These are phyloP conservation scores for Physocladia obscura DNA, from an alignment of 192 early-diverging fungal species.

Conservation along the genomic window DNA sequence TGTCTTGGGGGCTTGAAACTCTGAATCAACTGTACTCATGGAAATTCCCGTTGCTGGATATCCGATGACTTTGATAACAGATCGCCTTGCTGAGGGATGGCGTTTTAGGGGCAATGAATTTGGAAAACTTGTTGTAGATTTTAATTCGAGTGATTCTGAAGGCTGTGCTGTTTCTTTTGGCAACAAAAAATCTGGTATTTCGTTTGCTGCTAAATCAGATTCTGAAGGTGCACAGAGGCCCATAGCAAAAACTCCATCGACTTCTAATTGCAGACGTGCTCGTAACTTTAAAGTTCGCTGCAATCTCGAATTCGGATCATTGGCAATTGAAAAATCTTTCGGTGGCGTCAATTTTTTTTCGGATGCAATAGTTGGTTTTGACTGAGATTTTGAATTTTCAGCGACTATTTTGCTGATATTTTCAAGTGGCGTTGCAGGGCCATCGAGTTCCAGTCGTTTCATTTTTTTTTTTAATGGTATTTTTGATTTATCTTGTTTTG, in stretches of 20 bases:
- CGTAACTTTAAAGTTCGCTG: constrained; percentile 17
- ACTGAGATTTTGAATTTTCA: background rate
- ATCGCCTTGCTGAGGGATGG: constrained; percentile 8
- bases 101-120: constrained; percentile 6
- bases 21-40: background rate
- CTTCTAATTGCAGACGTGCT: constrained; percentile 5
- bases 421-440: background rate
- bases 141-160: background rate
- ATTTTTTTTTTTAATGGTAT: background rate
- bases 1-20: background rate
- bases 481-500: background rate
- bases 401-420: background rate
- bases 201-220: background rate
- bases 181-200: background rate
- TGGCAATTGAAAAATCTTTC: background rate
- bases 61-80: constrained; percentile 14
- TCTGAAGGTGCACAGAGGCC: constrained; percentile 10
- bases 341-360: background rate
- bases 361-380: background rate
- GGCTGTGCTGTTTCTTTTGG: background rate
- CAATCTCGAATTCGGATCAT: constrained; percentile 1
- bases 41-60: constrained; percentile 17
- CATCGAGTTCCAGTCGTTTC: background rate
- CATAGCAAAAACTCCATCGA: constrained; percentile 22
- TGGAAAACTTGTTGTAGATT: background rate